Evolutionary conservation across 2,329 filamentous ascomycete genomes (phyloP).

Genomic region (Waltergamsia citrina): DNA sequence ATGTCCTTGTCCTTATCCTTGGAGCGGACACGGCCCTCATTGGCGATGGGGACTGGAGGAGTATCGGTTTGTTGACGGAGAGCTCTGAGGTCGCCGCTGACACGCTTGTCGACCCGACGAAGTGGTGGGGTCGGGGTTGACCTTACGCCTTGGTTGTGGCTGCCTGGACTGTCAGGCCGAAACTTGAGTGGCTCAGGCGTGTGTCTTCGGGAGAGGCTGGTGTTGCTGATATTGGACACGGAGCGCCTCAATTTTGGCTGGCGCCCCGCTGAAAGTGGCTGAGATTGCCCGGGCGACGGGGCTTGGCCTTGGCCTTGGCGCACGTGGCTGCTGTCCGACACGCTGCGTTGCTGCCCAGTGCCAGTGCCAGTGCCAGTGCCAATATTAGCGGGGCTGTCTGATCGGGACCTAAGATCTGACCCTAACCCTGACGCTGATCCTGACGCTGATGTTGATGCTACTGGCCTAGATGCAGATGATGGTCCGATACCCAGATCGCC

Average conservation of each 20-base stretch:
- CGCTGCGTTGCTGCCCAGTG: conserved; percentile 17
- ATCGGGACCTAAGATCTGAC: too few relatives aligned
- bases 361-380: conserved; percentile 2
- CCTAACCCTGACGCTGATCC: neutral
- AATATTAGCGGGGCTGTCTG: too few relatives aligned
- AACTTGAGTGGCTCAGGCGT: conserved; percentile 45
- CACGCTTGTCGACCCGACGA: conserved; percentile 55
- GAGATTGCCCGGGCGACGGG: conserved; percentile 3
- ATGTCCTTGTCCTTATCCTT: conserved; percentile 89
- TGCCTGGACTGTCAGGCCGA: conserved; percentile 56
- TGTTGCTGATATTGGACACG: conserved; percentile 47
- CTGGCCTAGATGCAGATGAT: too few relatives aligned
- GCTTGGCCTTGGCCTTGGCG: neutral
- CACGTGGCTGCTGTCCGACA: conserved; percentile 23
- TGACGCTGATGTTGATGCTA: conserved; percentile 7
- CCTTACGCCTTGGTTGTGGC: conserved; percentile 29
- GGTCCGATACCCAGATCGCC: conserved; percentile 2
- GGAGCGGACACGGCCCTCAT: conserved; percentile 76
- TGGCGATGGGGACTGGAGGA: conserved; percentile 60
- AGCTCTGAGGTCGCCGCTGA: conserved; percentile 63
- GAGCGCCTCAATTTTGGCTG: conserved; percentile 26
- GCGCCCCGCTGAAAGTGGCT: conserved; percentile 5
- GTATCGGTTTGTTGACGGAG: conserved; percentile 25
- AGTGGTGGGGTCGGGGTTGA: conserved; percentile 55
- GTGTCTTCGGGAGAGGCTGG: conserved; percentile 38